These are phyloP conservation scores for Colletotrichum kahawae DNA, from an alignment of 2,329 filamentous ascomycete species.

Conservation along the genomic window DNA sequence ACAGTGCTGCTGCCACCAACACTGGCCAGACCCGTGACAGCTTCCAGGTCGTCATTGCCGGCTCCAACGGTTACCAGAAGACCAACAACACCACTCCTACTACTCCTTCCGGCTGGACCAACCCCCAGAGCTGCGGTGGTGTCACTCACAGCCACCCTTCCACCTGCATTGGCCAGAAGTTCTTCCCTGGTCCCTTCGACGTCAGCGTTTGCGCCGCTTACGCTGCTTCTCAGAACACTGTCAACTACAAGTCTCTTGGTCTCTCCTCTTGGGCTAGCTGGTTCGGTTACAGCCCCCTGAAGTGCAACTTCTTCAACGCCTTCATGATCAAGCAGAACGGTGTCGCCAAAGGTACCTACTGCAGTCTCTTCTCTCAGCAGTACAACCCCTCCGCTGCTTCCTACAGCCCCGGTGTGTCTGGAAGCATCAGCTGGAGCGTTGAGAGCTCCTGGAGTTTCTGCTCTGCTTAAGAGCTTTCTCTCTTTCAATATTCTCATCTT, in stretches of 20 bases:
- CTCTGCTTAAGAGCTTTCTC: background rate
- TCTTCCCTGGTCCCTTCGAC: slow-evolving; percentile 18
- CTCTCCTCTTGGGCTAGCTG: background rate
- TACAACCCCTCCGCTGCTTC: slow-evolving; percentile 1
- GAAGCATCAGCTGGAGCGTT: background rate
- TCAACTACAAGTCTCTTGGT: slow-evolving; percentile 4
- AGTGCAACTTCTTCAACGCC: slow-evolving; percentile 20
- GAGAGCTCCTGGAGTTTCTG: slow-evolving; percentile 19
- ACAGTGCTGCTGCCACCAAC: slow-evolving; percentile 20
- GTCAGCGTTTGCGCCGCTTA: slow-evolving; percentile 10
- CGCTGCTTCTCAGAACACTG: slow-evolving; percentile 8
- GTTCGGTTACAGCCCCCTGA: slow-evolving; percentile 14
- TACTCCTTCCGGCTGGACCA: slow-evolving; percentile 15
- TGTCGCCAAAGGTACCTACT: slow-evolving; percentile 15
- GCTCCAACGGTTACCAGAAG: slow-evolving; percentile 24
- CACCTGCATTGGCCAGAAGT: slow-evolving; percentile 17
- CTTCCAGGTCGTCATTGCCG: slow-evolving; percentile 22
- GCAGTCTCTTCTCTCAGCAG: slow-evolving; percentile 17
- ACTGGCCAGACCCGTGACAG: slow-evolving; percentile 2
- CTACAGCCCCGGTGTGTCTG: background rate
- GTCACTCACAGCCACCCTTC: slow-evolving; percentile 1
- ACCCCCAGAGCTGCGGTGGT: slow-evolving; percentile 8
- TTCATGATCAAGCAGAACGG: slow-evolving; percentile 22
- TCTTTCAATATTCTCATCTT: background rate
- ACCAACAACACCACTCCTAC: slow-evolving; percentile 10